Conservation (phyloP, 352 stramenopile species). For the Phytophthora crassamura region DNA sequence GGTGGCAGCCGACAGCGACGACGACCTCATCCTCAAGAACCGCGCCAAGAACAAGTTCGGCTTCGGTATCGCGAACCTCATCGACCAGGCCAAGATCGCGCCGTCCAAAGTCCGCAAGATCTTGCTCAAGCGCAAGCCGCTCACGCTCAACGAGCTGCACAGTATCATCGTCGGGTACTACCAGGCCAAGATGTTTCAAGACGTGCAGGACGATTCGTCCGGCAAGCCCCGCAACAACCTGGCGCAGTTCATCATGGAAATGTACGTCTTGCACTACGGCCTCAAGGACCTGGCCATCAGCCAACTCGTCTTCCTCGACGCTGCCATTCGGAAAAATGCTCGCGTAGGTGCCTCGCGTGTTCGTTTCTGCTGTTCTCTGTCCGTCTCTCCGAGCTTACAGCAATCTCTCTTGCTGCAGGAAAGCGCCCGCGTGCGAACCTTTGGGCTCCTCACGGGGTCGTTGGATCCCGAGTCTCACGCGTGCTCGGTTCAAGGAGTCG, state of each 20-base stretch:
- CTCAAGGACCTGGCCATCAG: slow-evolving; percentile 84
- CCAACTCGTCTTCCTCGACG: slow-evolving; percentile 81
- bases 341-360: slow-evolving; percentile 29
- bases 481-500: slow-evolving; percentile 74
- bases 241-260: slow-evolving; percentile 85
- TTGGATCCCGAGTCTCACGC: slow-evolving; percentile 80
- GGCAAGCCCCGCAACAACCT: slow-evolving; percentile 63
- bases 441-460: slow-evolving; percentile 73
- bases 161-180: slow-evolving; percentile 82
- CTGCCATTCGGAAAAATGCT: slow-evolving; percentile 71
- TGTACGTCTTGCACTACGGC: slow-evolving; percentile 84
- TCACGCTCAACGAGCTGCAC: slow-evolving; percentile 76
- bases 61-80: slow-evolving; percentile 78
- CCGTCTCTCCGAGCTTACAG: slow-evolving; percentile 1
- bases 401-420: slow-evolving; percentile 39
- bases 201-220: slow-evolving; percentile 70
- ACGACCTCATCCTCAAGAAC: slow-evolving; percentile 67
- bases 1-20: slow-evolving; percentile 35
- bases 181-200: slow-evolving; percentile 84
- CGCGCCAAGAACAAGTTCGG: slow-evolving; percentile 67
- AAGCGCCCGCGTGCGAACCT: slow-evolving; percentile 70
- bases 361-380: background rate
- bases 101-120: slow-evolving; percentile 80
- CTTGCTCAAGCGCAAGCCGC: slow-evolving; percentile 71
- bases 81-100: slow-evolving; percentile 76